These are phyloP conservation scores for Aurinia saxatilis DNA, from an alignment of 345 rosid species.

Conservation along the genomic window DNA sequence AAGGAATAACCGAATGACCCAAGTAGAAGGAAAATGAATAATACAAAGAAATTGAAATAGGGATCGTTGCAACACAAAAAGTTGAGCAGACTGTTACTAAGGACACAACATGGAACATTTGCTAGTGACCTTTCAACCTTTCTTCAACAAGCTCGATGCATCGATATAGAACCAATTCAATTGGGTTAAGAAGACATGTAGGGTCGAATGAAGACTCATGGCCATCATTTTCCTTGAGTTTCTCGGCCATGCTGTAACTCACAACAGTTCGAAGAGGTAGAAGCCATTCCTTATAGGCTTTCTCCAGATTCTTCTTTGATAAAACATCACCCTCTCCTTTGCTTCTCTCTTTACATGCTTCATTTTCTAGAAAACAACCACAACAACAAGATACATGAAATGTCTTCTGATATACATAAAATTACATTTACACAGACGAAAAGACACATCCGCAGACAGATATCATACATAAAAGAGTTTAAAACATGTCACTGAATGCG, in stretches of 20 bases:
- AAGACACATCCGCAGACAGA: too few relatives aligned
- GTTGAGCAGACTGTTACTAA: background rate
- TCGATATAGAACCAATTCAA: conserved; percentile 63
- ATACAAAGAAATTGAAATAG: background rate
- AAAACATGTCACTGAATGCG: too few relatives aligned
- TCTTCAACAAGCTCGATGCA: conserved; percentile 91
- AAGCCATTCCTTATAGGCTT: conserved; percentile 72
- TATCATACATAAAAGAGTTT: too few relatives aligned
- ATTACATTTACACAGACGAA: background rate
- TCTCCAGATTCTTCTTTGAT: conserved; percentile 48
- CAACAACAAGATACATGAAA: background rate
- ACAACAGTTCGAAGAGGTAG: conserved; percentile 67
- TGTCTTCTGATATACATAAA: background rate
- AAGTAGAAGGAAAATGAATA: background rate
- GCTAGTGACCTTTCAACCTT: conserved; percentile 28
- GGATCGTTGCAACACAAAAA: background rate
- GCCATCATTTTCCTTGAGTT: conserved; percentile 32
- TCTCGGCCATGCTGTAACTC: conserved; percentile 40
- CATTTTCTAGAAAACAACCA: background rate
- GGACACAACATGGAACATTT: too few relatives aligned
- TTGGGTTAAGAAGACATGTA: conserved; percentile 48
- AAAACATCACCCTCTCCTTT: conserved; percentile 40
- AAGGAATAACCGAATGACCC: background rate
- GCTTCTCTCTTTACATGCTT: conserved; percentile 38
- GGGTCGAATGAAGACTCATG: conserved; percentile 22